Evolutionary conservation across 768 basidiomycete genomes (phyloP).

Genomic region (Rhodotorula babjevae): DNA sequence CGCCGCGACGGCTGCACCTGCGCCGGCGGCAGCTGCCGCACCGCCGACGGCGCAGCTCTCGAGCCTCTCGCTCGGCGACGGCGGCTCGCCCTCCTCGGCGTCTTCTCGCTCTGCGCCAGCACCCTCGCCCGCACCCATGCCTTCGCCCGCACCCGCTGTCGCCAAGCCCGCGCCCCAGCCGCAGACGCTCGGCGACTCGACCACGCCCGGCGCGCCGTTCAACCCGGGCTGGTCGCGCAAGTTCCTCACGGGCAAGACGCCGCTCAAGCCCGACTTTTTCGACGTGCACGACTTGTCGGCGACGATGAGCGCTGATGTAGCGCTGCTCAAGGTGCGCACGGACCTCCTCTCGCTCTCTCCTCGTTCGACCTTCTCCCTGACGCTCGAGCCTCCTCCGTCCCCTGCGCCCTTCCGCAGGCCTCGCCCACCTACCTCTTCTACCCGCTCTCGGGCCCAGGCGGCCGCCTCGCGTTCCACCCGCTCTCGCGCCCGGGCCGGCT

Average conservation of each 20-base stretch:
- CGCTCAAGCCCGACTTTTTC: constrained; percentile 48
- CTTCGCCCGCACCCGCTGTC: background rate
- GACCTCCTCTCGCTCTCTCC: constrained; percentile 35
- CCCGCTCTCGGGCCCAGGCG: constrained; percentile 49
- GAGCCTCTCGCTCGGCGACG: background rate
- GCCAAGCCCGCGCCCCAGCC: background rate
- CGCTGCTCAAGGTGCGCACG: constrained; percentile 43
- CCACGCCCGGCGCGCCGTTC: constrained; percentile 25
- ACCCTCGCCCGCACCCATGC: background rate
- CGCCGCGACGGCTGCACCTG: background rate
- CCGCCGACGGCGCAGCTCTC: background rate
- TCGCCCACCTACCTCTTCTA: constrained; percentile 45
- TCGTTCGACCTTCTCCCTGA: background rate
- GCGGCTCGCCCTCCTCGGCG: background rate
- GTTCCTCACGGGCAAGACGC: constrained; percentile 48
- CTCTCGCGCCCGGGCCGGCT: constrained; percentile 46
- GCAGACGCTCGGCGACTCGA: background rate
- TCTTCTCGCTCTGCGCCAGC: too few relatives aligned
- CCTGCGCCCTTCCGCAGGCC: constrained; percentile 6
- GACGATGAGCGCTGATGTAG: constrained; percentile 44
- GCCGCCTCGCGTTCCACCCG: constrained; percentile 46
- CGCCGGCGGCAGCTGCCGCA: background rate
- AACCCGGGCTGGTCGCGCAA: constrained; percentile 48
- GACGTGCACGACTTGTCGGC: constrained; percentile 45
- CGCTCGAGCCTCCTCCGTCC: background rate